Conservation (phyloP, 1,284 basidiomycete genomes). For the Cutaneotrichosporon mucoides region DNA sequence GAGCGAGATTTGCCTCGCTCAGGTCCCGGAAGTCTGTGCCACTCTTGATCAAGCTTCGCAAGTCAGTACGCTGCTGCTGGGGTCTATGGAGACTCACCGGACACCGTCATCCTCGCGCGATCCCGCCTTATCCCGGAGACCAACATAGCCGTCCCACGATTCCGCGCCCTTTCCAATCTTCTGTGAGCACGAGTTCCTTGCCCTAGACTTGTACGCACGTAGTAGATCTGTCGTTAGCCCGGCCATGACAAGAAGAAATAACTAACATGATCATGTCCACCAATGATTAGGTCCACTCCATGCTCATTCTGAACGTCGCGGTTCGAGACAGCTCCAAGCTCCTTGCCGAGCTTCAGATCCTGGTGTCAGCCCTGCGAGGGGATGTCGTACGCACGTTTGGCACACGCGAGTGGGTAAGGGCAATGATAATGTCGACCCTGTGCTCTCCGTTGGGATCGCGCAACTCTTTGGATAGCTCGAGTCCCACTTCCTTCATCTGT, state of each 20-base stretch:
- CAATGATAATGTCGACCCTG: conserved; percentile 72
- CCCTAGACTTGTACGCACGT: conserved; percentile 13
- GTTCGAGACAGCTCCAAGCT: conserved; percentile 59
- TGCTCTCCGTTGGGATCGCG: conserved; percentile 66
- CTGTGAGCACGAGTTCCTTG: not conserved
- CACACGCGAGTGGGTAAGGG: conserved; percentile 72
- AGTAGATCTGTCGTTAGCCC: conserved; percentile 33
- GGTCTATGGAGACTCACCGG: conserved; percentile 49
- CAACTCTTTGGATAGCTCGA: conserved; percentile 64
- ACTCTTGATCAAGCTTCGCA: conserved; percentile 62
- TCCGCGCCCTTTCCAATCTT: conserved; percentile 72
- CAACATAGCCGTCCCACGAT: conserved; percentile 67
- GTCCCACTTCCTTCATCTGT: conserved; percentile 63
- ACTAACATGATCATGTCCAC: conserved; percentile 76
- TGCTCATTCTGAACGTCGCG: conserved; percentile 55
- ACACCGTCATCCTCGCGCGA: conserved; percentile 71
- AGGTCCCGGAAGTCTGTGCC: conserved; percentile 88
- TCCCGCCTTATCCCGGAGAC: conserved; percentile 59
- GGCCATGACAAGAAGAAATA: not conserved
- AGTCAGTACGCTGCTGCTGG: too few relatives aligned
- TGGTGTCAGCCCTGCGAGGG: conserved; percentile 31
- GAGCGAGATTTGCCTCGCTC: conserved; percentile 65
- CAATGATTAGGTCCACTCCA: conserved; percentile 78
- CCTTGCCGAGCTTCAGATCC: conserved; percentile 66
- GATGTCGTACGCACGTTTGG: conserved; percentile 55